Evolutionary conservation across 768 basidiomycete species (phyloP).

Genomic region (Megacollybia marginata): DNA sequence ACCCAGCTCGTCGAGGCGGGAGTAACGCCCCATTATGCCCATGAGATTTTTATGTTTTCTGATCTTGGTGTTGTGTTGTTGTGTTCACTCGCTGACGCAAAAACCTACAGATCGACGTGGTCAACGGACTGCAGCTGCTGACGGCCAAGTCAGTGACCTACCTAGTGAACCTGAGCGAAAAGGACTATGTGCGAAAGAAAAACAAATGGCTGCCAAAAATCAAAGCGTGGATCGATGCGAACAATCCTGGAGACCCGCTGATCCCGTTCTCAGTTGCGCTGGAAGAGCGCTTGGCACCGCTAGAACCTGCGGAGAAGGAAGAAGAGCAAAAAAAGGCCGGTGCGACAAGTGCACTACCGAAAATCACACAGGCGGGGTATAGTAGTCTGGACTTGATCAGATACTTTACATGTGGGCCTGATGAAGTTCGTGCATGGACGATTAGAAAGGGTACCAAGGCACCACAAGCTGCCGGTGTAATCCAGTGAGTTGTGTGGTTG

Average conservation of each 20-base stretch:
- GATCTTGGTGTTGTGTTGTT: constrained; percentile 10
- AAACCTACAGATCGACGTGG: constrained; percentile 67
- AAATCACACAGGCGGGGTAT: constrained; percentile 95
- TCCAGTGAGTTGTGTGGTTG: constrained; percentile 67
- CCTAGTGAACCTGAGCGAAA: constrained; percentile 93
- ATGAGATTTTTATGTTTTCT: constrained; percentile 46
- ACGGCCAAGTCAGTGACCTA: constrained; percentile 98
- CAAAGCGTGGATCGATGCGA: constrained; percentile 94
- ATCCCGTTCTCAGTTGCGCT: constrained; percentile 96
- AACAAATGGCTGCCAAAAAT: constrained; percentile 99
- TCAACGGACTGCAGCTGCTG: constrained; percentile 83
- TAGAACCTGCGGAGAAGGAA: constrained; percentile 63
- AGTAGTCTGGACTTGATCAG: constrained; percentile 82
- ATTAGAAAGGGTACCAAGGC: constrained; percentile 92
- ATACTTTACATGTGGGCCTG: constrained; percentile 96
- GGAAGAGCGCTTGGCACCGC: constrained; percentile 75
- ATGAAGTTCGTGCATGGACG: constrained; percentile 98
- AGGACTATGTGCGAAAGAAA: constrained; percentile 94
- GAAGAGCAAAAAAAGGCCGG: constrained; percentile 75
- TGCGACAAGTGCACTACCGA: constrained; percentile 70
- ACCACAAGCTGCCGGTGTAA: constrained; percentile 96
- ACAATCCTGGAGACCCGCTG: constrained; percentile 92
- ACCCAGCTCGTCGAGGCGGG: constrained; percentile 88
- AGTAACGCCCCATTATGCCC: constrained; percentile 68
- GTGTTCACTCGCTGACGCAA: background rate